phyloP scores from a whole-genome alignment of 1,284 basidiomycete genomes.

The Volvariella volvacea region DNA sequence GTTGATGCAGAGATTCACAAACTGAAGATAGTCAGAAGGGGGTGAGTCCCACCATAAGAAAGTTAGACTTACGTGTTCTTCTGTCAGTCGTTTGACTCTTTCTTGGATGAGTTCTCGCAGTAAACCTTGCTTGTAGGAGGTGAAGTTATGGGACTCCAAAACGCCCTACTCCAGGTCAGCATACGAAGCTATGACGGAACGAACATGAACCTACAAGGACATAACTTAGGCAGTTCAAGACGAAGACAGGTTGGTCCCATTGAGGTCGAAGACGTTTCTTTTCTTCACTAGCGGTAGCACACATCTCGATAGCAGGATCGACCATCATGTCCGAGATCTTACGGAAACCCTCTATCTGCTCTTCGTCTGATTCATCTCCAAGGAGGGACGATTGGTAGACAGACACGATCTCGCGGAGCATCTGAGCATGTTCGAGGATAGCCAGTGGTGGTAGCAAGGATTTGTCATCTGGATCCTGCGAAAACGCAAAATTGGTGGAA shows the following conservation, averaged over 20 bases:
- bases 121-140: constrained; percentile 48
- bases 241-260: constrained; percentile 81
- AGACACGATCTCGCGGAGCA: constrained; percentile 81
- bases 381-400: constrained; percentile 83
- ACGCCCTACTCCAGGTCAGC: constrained; percentile 41
- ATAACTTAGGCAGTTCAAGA: constrained; percentile 81
- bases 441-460: constrained; percentile 72
- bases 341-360: constrained; percentile 51
- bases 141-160: constrained; percentile 71
- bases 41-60: constrained; percentile 2
- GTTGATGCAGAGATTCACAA: constrained; percentile 62
- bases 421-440: constrained; percentile 77
- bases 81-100: constrained; percentile 60
- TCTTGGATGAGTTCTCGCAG: constrained; percentile 61
- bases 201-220: constrained; percentile 44
- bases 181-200: not conserved
- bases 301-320: constrained; percentile 79
- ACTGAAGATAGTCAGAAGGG: constrained; percentile 36
- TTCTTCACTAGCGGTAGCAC: constrained; percentile 61
- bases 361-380: constrained; percentile 45
- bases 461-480: constrained; percentile 72
- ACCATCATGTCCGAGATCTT: constrained; percentile 76
- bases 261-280: constrained; percentile 43
- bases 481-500: not conserved
- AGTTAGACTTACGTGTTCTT: constrained; percentile 67